Percentiles rank a stretch among this genome's conserved stretches.
These are phyloP conservation scores for Bipolaris zeicola DNA, from an alignment of 2,329 filamentous ascomycete species.

Conservation along the genomic window DNA sequence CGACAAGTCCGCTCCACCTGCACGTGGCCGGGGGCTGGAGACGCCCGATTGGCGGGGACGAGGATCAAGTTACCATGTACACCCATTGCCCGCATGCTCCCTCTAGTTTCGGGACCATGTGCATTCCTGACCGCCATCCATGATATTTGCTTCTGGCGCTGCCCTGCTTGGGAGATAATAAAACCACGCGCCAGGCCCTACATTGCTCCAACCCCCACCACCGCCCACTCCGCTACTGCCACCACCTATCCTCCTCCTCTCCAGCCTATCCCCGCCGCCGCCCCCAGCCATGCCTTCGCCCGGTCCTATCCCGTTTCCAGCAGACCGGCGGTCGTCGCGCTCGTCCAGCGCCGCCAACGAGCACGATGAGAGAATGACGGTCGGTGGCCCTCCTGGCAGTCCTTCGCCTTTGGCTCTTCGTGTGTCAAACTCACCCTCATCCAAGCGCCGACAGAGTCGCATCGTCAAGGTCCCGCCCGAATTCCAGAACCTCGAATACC, in stretches of 20 bases:
- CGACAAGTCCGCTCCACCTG: conserved; percentile 12
- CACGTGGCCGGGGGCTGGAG: conserved; percentile 3
- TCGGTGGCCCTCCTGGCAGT: conserved; percentile 47
- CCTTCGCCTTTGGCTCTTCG: conserved; percentile 48
- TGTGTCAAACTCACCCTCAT: conserved; percentile 47
- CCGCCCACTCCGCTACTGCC: conserved; percentile 4
- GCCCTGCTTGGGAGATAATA: conserved; percentile 10
- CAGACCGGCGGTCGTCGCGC: conserved; percentile 44
- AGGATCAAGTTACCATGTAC: neutral
- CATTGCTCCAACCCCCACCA: conserved; percentile 1
- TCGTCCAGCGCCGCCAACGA: conserved; percentile 39
- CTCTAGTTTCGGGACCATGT: conserved; percentile 19
- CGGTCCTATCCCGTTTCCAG: conserved; percentile 44
- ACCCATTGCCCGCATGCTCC: conserved; percentile 20
- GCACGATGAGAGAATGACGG: conserved; percentile 28
- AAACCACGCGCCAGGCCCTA: conserved; percentile 5
- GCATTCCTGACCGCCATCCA: conserved; percentile 26
- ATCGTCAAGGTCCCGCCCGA: conserved; percentile 54
- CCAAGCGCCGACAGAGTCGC: conserved; percentile 43
- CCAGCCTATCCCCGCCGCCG: neutral
- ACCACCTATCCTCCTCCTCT: neutral
- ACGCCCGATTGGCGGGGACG: neutral
- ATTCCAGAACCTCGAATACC: conserved; percentile 63
- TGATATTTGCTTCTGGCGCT: conserved; percentile 21
- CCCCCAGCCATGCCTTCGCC: conserved; percentile 41